Percentiles rank a stretch among this genome's conserved stretches.
Conservation (phyloP, 306 rosid genomes). For the Acacia confusa region DNA sequence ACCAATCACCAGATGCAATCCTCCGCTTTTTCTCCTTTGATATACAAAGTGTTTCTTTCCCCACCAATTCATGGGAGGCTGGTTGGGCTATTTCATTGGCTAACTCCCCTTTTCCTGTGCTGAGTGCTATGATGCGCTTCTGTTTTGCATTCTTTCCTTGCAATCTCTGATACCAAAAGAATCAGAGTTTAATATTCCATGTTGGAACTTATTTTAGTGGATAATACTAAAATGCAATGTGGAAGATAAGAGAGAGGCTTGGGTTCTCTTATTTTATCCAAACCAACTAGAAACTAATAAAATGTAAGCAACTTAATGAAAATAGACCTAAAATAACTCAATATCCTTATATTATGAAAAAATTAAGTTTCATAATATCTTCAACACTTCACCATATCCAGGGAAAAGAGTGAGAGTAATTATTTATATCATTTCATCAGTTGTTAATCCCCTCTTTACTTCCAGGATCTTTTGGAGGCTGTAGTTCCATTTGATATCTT, state of each 20-base stretch:
- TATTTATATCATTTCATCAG: slow-evolving; percentile 10
- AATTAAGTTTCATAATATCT: slow-evolving; percentile 9
- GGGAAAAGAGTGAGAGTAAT: slow-evolving; percentile 26
- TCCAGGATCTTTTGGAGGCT: slow-evolving; percentile 94
- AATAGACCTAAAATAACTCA: background rate
- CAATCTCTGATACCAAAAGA: background rate
- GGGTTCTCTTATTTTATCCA: background rate
- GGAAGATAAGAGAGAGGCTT: background rate
- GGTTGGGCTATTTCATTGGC: background rate
- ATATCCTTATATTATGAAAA: background rate
- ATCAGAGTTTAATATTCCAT: background rate
- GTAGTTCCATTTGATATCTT: slow-evolving; percentile 86
- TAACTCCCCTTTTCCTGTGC: background rate
- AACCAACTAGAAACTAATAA: background rate
- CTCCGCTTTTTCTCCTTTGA: background rate
- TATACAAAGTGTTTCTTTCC: background rate
- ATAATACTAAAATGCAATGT: background rate
- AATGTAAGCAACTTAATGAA: background rate
- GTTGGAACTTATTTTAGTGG: background rate
- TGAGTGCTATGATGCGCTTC: background rate
- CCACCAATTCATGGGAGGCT: background rate
- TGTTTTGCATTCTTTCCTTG: background rate
- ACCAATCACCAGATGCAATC: background rate
- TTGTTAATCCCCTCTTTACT: slow-evolving; percentile 1
- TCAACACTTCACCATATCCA: slow-evolving; percentile 16